Conservation (phyloP, 2,329 filamentous ascomycete genomes). For the Ophiocordyceps polyrhachis-furcata region DNA sequence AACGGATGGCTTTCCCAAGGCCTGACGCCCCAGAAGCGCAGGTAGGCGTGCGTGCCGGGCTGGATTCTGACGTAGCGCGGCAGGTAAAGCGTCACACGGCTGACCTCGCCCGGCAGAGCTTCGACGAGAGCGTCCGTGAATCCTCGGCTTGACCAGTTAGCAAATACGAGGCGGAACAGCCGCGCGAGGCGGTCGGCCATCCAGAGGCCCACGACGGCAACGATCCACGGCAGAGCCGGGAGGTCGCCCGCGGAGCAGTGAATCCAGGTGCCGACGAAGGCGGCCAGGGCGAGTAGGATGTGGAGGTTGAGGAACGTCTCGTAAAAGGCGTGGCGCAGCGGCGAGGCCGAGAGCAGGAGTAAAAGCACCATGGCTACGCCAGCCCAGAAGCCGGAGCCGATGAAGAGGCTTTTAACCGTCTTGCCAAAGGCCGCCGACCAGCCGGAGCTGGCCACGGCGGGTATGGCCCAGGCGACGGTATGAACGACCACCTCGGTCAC, state of each 20-base stretch:
- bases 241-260: conserved; percentile 54
- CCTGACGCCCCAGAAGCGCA: conserved; percentile 48
- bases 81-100: conserved; percentile 50
- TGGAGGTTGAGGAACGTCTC: conserved; percentile 87
- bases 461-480: conserved; percentile 54
- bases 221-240: conserved; percentile 55
- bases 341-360: conserved; percentile 52
- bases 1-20: conserved; percentile 63
- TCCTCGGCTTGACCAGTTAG: conserved; percentile 41
- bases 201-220: conserved; percentile 63
- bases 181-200: conserved; percentile 48
- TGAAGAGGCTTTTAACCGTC: conserved; percentile 41
- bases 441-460: conserved; percentile 47
- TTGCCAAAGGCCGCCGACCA: conserved; percentile 36
- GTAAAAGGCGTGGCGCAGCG: conserved; percentile 85
- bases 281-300: conserved; percentile 52
- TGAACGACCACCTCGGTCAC: conserved; percentile 51
- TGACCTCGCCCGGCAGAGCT: conserved; percentile 48
- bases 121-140: conserved; percentile 49
- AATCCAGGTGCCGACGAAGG: conserved; percentile 55
- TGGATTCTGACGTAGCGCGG: conserved; percentile 46
- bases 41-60: conserved; percentile 57
- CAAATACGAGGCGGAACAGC: conserved; percentile 42
- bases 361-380: conserved; percentile 45
- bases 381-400: conserved; percentile 44